Percentiles rank a stretch among this genome's conserved stretches.
These are phyloP conservation scores for Tricholoma bakamatsutake DNA, from an alignment of 768 basidiomycete species.

Conservation along the genomic window DNA sequence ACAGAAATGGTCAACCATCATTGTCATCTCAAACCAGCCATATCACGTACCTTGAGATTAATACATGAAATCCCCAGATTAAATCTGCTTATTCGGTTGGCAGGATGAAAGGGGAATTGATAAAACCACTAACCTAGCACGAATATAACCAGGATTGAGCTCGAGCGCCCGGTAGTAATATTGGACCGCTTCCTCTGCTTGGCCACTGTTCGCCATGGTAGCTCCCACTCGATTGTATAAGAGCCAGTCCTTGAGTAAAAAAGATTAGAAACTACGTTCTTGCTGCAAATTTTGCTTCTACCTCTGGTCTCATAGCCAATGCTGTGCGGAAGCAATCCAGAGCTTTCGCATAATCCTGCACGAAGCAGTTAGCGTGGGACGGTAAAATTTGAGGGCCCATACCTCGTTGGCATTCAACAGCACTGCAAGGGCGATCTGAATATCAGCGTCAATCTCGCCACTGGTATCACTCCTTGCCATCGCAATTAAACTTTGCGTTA, in stretches of 20 bases:
- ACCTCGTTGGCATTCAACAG: conserved; percentile 91
- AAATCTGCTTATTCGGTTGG: conserved; percentile 48
- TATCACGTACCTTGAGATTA: conserved; percentile 62
- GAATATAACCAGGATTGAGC: conserved; percentile 84
- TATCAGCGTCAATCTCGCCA: conserved; percentile 80
- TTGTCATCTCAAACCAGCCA: conserved; percentile 2
- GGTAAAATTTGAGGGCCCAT: conserved; percentile 10
- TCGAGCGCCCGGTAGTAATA: conserved; percentile 86
- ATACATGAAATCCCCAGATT: conserved; percentile 92
- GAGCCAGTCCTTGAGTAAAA: conserved; percentile 67
- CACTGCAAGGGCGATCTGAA: conserved; percentile 92
- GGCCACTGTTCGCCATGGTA: conserved; percentile 86
- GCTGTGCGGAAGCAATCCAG: conserved; percentile 93
- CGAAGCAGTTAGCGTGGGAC: conserved; percentile 5
- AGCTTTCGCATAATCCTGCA: conserved; percentile 84
- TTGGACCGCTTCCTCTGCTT: conserved; percentile 71
- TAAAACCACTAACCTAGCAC: conserved; percentile 58
- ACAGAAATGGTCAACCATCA: neutral
- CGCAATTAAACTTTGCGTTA: conserved; percentile 75
- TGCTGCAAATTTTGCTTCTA: conserved; percentile 27
- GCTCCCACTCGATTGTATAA: conserved; percentile 93
- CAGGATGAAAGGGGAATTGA: neutral
- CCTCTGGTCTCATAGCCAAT: conserved; percentile 80
- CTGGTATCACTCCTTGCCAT: conserved; percentile 62
- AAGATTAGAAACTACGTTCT: conserved; percentile 2